Percentiles rank a stretch among this genome's conserved stretches.
Evolutionary conservation across 352 stramenopile genomes (phyloP).

Genomic region (Pythium guiyangense): DNA sequence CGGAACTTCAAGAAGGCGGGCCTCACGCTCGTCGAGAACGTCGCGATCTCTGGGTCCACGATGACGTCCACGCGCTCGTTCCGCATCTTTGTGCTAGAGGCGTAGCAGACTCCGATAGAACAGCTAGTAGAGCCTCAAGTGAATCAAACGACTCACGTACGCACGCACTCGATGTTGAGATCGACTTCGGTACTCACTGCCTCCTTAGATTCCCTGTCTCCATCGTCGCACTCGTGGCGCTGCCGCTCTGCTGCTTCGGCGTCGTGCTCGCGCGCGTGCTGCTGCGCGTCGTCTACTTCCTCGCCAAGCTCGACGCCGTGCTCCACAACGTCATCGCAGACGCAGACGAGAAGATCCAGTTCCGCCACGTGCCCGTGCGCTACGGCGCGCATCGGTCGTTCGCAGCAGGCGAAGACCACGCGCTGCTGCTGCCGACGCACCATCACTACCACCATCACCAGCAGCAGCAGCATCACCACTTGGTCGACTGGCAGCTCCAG

Average conservation of each 20-base stretch:
- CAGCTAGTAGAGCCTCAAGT: background rate
- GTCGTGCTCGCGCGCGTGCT: conserved; percentile 43
- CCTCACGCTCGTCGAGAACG: no score
- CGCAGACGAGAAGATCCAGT: no score
- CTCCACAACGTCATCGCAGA: no score
- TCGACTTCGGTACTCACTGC: no score
- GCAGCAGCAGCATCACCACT: no score
- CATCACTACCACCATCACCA: no score
- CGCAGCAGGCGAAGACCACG: no score
- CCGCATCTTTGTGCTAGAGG: conserved; percentile 56
- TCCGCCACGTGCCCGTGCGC: no score
- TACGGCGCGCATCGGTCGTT: conserved; percentile 14
- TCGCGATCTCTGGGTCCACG: no score
- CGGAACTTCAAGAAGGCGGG: no score
- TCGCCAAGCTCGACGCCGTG: conserved; percentile 32
- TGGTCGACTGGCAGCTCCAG: conserved; percentile 15
- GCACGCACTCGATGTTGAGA: background rate
- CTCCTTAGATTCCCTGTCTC: no score
- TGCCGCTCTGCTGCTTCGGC: conserved; percentile 56
- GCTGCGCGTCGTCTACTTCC: conserved; percentile 30
- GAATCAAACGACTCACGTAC: background rate
- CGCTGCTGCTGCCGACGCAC: conserved; percentile 30
- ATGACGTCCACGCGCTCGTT: conserved; percentile 62
- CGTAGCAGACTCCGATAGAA: conserved; percentile 13
- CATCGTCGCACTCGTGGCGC: conserved; percentile 20